Conservation (phyloP, 2,329 filamentous ascomycete genomes). For the Torrubiella hemipterigena region DNA sequence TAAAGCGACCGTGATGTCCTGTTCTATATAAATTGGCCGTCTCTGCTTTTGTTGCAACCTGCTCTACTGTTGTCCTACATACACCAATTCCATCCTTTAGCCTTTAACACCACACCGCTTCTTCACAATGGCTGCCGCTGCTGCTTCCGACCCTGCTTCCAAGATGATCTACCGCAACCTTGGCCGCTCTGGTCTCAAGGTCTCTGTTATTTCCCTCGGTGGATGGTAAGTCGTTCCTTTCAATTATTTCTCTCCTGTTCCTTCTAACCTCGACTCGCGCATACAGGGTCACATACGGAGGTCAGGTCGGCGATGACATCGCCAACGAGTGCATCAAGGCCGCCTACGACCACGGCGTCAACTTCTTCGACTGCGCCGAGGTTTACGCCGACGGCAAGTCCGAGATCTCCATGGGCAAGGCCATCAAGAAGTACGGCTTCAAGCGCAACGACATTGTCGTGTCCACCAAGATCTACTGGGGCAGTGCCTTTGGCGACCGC, state of each 20-base stretch:
- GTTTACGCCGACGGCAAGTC: constrained; percentile 46
- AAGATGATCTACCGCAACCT: constrained; percentile 53
- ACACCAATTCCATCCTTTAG: no score
- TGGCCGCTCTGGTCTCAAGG: constrained; percentile 59
- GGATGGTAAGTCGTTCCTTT: no score
- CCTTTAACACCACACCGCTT: no score
- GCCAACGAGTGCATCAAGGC: constrained; percentile 49
- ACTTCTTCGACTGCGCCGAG: constrained; percentile 53
- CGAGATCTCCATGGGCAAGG: constrained; percentile 50
- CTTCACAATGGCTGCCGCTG: no score
- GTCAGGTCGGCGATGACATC: constrained; percentile 46
- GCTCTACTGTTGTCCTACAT: no score
- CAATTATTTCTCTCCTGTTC: no score
- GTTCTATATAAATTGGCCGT: no score
- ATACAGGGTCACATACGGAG: constrained; percentile 68
- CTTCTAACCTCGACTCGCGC: no score
- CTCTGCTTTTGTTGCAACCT: no score
- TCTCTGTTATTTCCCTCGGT: constrained; percentile 61
- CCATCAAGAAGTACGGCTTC: constrained; percentile 48
- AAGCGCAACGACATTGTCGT: constrained; percentile 49
- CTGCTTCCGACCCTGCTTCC: no score
- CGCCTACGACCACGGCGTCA: constrained; percentile 47
- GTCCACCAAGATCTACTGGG: constrained; percentile 46
- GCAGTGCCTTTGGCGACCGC: constrained; percentile 45
- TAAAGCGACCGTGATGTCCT: no score